These are phyloP conservation scores for Cinnamomum chago DNA, from an alignment of 164 flowering plant genomes.

Conservation along the genomic window DNA sequence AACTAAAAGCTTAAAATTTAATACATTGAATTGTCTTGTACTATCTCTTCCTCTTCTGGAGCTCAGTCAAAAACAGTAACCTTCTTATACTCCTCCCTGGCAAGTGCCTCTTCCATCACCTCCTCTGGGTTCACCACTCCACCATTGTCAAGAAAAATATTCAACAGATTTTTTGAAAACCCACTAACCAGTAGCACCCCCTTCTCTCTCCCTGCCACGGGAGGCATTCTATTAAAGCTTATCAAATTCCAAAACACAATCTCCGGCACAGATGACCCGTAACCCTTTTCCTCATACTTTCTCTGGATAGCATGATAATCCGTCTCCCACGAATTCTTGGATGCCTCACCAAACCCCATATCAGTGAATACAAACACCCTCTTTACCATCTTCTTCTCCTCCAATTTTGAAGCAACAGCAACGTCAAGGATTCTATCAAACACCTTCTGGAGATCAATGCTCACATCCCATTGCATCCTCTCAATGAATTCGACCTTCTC, in stretches of 20 bases:
- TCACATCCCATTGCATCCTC: slow-evolving; percentile 28
- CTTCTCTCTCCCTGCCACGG: slow-evolving; percentile 23
- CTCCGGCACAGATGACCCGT: slow-evolving; percentile 33
- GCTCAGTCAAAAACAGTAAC: slow-evolving; percentile 29
- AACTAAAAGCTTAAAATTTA: no score
- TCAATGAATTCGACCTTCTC: slow-evolving; percentile 15
- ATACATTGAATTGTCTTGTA: background rate
- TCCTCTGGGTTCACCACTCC: slow-evolving; percentile 33
- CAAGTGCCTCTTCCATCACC: slow-evolving; percentile 38
- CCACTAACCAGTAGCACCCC: slow-evolving; percentile 60
- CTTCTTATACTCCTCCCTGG: slow-evolving; percentile 29
- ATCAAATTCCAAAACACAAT: slow-evolving; percentile 47
- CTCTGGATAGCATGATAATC: slow-evolving; percentile 42
- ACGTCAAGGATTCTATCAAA: slow-evolving; percentile 26
- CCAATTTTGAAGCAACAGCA: slow-evolving; percentile 17
- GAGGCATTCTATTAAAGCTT: no score
- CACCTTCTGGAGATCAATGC: slow-evolving; percentile 31
- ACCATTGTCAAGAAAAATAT: slow-evolving; percentile 35
- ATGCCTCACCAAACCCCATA: slow-evolving; percentile 53
- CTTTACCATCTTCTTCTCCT: slow-evolving; percentile 9
- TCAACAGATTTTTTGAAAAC: slow-evolving; percentile 53
- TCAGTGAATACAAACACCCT: slow-evolving; percentile 33
- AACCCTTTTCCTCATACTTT: slow-evolving; percentile 32
- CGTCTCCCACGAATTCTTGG: slow-evolving; percentile 36
- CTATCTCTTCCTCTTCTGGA: slow-evolving; percentile 10